Conservation (phyloP, 345 rosid species). For the Balakata baccata region DNA sequence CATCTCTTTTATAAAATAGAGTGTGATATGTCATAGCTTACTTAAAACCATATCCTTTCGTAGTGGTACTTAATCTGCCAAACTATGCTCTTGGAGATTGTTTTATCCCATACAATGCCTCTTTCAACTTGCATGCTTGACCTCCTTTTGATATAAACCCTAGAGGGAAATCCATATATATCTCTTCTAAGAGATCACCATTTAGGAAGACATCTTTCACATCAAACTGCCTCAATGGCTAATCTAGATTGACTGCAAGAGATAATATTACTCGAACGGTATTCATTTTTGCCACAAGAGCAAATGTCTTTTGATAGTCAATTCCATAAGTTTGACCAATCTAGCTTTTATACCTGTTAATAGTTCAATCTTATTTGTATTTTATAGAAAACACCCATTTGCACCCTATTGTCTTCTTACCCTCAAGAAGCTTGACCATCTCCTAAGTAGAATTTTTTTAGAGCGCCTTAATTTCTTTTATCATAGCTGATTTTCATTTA, state of each 20-base stretch:
- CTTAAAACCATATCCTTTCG: not conserved
- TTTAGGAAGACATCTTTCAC: not conserved
- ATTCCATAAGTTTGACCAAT: not conserved
- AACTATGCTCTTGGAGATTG: slow-evolving; percentile 7
- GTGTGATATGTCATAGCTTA: not conserved
- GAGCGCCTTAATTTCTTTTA: no score
- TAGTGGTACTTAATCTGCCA: not conserved
- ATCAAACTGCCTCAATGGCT: not conserved
- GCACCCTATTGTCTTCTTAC: no score
- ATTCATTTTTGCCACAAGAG: not conserved
- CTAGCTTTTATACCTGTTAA: no score
- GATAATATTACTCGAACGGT: not conserved
- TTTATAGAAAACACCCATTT: no score
- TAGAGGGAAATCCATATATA: no score
- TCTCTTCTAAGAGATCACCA: no score
- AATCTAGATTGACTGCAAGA: slow-evolving; percentile 7
- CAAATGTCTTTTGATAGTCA: not conserved
- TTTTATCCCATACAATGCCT: slow-evolving; percentile 9
- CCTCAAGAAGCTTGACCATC: no score
- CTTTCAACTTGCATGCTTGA: slow-evolving; percentile 1
- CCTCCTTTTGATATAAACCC: not conserved
- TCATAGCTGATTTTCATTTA: no score
- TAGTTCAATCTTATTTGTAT: no score
- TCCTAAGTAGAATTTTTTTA: no score
- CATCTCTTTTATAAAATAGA: not conserved